These are phyloP conservation scores for Phoma sp. DNA, from an alignment of 2,329 filamentous ascomycete genomes.

Conservation along the genomic window DNA sequence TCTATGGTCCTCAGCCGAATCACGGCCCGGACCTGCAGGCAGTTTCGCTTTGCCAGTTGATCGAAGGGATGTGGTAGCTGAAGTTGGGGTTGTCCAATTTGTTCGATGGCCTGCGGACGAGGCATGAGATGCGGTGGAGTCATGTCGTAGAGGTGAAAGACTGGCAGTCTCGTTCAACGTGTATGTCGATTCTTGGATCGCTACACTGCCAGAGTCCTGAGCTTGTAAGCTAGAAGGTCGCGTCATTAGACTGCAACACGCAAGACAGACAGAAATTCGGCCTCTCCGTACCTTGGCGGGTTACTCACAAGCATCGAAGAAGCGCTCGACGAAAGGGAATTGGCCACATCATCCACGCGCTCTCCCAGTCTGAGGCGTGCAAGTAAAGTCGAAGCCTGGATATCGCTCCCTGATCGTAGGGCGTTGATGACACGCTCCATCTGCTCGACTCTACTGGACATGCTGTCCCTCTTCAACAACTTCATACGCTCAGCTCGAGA, in stretches of 20 bases:
- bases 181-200: slow-evolving; percentile 23
- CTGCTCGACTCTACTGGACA: slow-evolving; percentile 27
- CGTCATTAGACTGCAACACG: slow-evolving; percentile 21
- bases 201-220: slow-evolving; percentile 24
- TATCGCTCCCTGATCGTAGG: slow-evolving; percentile 28
- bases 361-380: slow-evolving; percentile 29
- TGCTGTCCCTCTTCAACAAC: slow-evolving; percentile 27
- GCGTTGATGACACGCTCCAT: slow-evolving; percentile 29
- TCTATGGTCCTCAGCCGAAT: not conserved
- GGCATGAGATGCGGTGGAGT: slow-evolving; percentile 17
- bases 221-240: slow-evolving; percentile 22
- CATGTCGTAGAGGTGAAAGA: slow-evolving; percentile 7
- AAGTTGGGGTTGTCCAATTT: slow-evolving; percentile 11
- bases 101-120: slow-evolving; percentile 17
- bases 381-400: slow-evolving; percentile 28
- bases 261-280: slow-evolving; percentile 6
- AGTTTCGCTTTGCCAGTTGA: slow-evolving; percentile 19
- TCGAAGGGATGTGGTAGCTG: slow-evolving; percentile 6
- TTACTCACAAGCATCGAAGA: slow-evolving; percentile 13
- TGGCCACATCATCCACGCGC: slow-evolving; percentile 28
- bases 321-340: slow-evolving; percentile 20
- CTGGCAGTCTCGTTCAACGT: slow-evolving; percentile 9
- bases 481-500: slow-evolving; percentile 36
- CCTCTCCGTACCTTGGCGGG: slow-evolving; percentile 26
- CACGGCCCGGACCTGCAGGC: not conserved